Evolutionary conservation across 352 stramenopile genomes (phyloP).

Genomic region (Globisporangium cylindrosporum): DNA sequence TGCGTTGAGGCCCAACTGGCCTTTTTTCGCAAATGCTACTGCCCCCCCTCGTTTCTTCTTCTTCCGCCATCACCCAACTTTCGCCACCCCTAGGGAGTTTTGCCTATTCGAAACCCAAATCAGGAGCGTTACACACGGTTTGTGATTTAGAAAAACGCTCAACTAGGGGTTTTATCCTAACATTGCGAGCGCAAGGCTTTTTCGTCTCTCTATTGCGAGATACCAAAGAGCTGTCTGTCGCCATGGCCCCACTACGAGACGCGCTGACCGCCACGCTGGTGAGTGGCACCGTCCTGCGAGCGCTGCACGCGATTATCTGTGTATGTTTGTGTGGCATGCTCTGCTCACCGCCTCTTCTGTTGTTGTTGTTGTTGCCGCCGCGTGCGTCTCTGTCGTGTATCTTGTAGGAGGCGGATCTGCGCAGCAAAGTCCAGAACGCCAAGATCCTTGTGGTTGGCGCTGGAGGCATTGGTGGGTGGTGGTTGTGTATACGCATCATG

Average conservation of each 20-base stretch:
- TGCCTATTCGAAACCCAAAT: not conserved
- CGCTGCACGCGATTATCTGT: not conserved
- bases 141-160: not conserved
- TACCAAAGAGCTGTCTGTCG: constrained; percentile 2
- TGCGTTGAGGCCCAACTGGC: constrained; percentile 18
- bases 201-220: not conserved
- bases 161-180: not conserved
- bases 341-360: not conserved
- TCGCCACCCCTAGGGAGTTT: not conserved
- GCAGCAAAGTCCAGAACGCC: constrained; percentile 64
- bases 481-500: not conserved
- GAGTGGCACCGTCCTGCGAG: constrained; percentile 15
- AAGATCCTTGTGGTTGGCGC: constrained; percentile 97
- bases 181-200: no score
- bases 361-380: not conserved
- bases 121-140: not conserved
- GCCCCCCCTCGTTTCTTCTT: constrained; percentile 8
- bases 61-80: not conserved
- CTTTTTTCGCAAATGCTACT: constrained; percentile 28
- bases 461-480: constrained; percentile 93
- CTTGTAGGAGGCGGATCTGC: constrained; percentile 52
- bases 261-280: constrained; percentile 46
- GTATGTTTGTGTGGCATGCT: no score
- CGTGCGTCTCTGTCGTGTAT: not conserved
- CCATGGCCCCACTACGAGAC: constrained; percentile 23